Base-by-base conservation (phyloP, 129 eudicot genomes). In the Ambrosia trifida region DNA sequence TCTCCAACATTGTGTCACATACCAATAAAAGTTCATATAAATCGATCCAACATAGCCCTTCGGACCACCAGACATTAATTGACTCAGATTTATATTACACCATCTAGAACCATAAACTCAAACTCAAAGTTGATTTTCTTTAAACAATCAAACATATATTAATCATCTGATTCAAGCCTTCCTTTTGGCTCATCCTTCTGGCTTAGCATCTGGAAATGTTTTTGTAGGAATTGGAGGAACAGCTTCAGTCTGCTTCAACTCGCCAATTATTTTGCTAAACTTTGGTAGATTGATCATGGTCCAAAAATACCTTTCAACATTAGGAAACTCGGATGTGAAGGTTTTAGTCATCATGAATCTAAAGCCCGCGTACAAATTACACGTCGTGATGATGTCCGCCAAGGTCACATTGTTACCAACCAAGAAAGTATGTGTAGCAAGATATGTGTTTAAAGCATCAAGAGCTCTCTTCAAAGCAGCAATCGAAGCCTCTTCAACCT, bases 301-400 rank as follows among this genome's bases (percentile, higher is more conserved):
- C 98, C 98, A 94, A 40, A 94, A 83, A 72, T 94, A 94, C 78
- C 97, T 94, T 81, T 94, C 97, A 14, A 89, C 94, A 68, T 94
- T 96, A 18, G 99, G 97, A 79, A 85, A 94, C 73, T 87, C 93
- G 2, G 86, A 72, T 28, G 99, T 87, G 61, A 94, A 87, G 82
- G 72, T 80, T 84, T 90, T 89, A 2, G 96, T 82, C 87, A 87
- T 35, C 78, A 87, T 3, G 19, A 1, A 0, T 36, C 56, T 63
- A n/a, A 90, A 83, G 20, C 99, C 99, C 24, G 31, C 5, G 45
- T 53, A 65, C 74, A 94, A 66, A 38, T 85, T 94, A 69, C 91
- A 87, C 3, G 84, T 79, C 84, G 78, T 78, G 64, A 89, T 57
- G 50, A 87, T 87, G 79, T 87, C 95, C 57, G 95, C 95, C n/a